These are phyloP conservation scores for Coemansia sp. DNA, from an alignment of 192 early-diverging fungal species.

Conservation along the genomic window DNA sequence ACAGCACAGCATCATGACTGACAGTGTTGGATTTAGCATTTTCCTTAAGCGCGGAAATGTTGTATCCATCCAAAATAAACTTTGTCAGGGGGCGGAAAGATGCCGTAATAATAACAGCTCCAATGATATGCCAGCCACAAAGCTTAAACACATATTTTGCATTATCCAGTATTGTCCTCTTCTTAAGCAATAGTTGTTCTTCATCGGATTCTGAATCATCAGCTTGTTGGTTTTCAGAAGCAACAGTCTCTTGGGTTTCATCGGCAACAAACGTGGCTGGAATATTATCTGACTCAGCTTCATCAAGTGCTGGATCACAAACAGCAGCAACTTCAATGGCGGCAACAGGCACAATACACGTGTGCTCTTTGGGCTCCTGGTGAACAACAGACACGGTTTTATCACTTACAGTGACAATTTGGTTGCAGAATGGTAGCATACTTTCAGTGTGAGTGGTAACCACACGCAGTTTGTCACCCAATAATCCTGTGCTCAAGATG, in stretches of 20 bases:
- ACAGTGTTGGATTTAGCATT: background rate
- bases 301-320: background rate
- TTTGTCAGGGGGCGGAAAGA: background rate
- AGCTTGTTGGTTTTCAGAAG: background rate
- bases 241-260: background rate
- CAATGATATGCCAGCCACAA: background rate
- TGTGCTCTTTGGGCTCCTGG: background rate
- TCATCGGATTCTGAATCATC: background rate
- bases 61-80: constrained; percentile 30
- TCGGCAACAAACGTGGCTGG: background rate
- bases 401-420: background rate
- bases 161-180: background rate
- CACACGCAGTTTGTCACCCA: constrained; percentile 11
- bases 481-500: constrained; percentile 13
- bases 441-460: background rate
- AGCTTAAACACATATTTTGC: background rate
- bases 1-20: constrained; percentile 1
- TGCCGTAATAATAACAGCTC: background rate
- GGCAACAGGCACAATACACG: background rate
- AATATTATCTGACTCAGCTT: background rate
- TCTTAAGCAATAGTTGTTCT: background rate
- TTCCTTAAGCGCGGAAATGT: constrained; percentile 18
- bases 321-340: background rate
- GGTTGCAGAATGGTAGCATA: constrained; percentile 11
- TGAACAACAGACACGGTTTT: background rate